Percentiles rank a stretch among this genome's conserved stretches.
These are phyloP conservation scores for Jamesozyma gamospora DNA, from an alignment of 805 yeast species.

Conservation along the genomic window DNA sequence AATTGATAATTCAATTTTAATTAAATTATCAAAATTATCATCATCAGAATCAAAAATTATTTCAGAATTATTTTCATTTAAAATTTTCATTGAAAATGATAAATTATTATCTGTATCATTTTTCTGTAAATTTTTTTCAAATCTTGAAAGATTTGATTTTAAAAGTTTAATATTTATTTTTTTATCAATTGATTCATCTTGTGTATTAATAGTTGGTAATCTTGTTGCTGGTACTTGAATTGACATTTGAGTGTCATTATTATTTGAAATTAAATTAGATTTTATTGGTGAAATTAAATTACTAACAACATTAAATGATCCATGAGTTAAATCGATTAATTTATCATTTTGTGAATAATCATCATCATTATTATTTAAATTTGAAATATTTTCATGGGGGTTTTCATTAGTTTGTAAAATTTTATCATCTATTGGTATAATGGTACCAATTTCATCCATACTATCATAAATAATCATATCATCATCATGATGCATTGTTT, in stretches of 20 bases:
- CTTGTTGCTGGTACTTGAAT: constrained; percentile 29
- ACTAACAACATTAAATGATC: constrained; percentile 22
- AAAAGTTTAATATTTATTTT: neutral
- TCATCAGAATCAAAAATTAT: neutral
- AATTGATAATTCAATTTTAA: neutral
- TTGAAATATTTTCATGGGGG: neutral
- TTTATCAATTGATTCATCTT: neutral
- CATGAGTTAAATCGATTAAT: constrained; percentile 23
- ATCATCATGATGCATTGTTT: neutral
- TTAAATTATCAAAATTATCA: neutral
- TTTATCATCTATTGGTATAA: constrained; percentile 7
- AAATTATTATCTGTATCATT: neutral
- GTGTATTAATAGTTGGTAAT: constrained; percentile 11
- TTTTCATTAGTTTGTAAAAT: neutral
- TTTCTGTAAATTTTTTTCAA: neutral
- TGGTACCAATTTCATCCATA: constrained; percentile 2
- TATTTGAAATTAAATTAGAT: neutral
- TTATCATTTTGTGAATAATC: constrained; percentile 4
- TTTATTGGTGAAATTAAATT: constrained; percentile 23
- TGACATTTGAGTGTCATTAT: neutral
- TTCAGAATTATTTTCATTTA: neutral
- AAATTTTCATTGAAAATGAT: neutral
- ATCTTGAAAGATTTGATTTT: neutral
- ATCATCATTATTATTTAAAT: neutral
- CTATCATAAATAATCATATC: constrained; percentile 4